Conservation (phyloP, 208 protist genomes). For the Crithidia sp. region DNA sequence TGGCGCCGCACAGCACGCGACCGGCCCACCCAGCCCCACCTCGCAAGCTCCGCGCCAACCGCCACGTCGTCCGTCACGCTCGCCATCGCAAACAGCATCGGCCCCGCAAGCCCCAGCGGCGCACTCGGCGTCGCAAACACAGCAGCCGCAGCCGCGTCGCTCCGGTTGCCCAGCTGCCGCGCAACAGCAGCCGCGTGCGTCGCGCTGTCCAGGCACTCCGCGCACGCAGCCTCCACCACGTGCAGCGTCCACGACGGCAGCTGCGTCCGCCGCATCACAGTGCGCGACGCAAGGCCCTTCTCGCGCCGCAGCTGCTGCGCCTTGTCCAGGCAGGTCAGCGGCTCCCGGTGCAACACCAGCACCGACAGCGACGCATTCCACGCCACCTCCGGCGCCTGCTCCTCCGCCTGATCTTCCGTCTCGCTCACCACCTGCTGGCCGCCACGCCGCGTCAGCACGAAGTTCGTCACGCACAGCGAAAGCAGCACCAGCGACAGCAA, state of each 20-base stretch:
- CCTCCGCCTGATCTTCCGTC: too few relatives aligned
- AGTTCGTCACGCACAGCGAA: too few relatives aligned
- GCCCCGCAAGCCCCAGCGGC: conserved; percentile 16
- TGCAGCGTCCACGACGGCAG: conserved; percentile 9
- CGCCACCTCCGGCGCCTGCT: neutral
- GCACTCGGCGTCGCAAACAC: conserved; percentile 15
- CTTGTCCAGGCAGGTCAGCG: neutral
- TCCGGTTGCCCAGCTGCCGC: neutral
- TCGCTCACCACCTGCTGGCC: too few relatives aligned
- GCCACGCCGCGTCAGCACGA: too few relatives aligned
- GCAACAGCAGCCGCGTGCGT: conserved; percentile 4
- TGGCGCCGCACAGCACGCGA: conserved; percentile 10
- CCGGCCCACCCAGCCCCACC: conserved; percentile 14
- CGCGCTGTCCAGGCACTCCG: conserved; percentile 10
- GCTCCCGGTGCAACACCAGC: neutral
- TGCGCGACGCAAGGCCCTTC: neutral
- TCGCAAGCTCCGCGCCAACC: conserved; percentile 13
- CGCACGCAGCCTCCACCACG: neutral
- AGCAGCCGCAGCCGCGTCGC: neutral
- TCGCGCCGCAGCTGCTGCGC: neutral
- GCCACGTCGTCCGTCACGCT: conserved; percentile 30
- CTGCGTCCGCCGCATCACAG: conserved; percentile 1
- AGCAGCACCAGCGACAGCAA: too few relatives aligned
- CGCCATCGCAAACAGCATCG: conserved; percentile 23
- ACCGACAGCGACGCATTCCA: neutral